These are phyloP conservation scores for Salvia splendens DNA, from an alignment of 257 asterid genomes.

Conservation along the genomic window DNA sequence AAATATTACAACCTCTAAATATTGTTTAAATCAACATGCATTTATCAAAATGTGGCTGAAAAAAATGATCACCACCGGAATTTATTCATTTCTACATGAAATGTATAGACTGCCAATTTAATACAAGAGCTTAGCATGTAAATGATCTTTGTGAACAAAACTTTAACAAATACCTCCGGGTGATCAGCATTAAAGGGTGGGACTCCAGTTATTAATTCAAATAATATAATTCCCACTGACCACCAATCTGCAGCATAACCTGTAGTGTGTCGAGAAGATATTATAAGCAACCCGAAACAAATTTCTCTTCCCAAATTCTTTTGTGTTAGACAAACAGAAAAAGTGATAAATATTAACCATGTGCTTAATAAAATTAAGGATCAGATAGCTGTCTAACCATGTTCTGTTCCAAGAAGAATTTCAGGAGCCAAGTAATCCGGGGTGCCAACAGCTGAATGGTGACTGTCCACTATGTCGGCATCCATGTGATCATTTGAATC, in stretches of 20 bases:
- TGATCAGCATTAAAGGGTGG: conserved; percentile 83
- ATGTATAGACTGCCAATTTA: conserved; percentile 4
- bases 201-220: conserved; percentile 77
- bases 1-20: too few relatives aligned
- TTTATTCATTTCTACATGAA: conserved; percentile 18
- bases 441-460: conserved; percentile 90
- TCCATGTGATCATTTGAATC: conserved; percentile 49
- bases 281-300: conserved; percentile 30
- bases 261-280: conserved; percentile 42
- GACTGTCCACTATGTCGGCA: conserved; percentile 44
- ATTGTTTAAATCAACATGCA: too few relatives aligned
- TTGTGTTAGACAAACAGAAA: conserved; percentile 26
- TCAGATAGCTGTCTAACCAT: conserved; percentile 55
- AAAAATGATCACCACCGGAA: not conserved
- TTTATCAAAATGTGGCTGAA: too few relatives aligned
- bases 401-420: conserved; percentile 94
- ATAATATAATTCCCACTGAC: conserved; percentile 87
- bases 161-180: conserved; percentile 68
- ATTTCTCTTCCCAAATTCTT: conserved; percentile 7
- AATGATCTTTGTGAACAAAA: conserved; percentile 23
- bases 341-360: conserved; percentile 33
- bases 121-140: conserved; percentile 28
- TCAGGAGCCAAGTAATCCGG: conserved; percentile 99
- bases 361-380: not conserved
- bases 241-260: conserved; percentile 97